Base-by-base conservation (phyloP, 1,139 yeast species). In the Suhomyces taliae region DNA sequence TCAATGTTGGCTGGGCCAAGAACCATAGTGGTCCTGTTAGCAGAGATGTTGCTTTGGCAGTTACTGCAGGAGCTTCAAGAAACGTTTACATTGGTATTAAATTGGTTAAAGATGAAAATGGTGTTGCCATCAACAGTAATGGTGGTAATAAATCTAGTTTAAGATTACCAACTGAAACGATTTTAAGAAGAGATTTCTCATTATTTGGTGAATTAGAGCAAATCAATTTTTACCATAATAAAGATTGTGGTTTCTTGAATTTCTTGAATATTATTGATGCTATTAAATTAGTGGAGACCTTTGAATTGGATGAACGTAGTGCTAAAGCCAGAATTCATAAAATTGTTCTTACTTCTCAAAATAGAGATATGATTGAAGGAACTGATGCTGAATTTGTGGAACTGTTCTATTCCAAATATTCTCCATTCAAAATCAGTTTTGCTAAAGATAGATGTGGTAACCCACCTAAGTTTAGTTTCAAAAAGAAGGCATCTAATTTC, bases 391-490 rank as follows among this genome's bases (percentile, higher is more conserved):
- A 39, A 4, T 32, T 36, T 32, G 46, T 38, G 8, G 43, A 47
- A 12, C 35, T 29, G 34, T 54, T 53, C 39, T 55, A 55, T 44
- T 24, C 49, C 34, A 54, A 45, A 41, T 55, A 56, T 44, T 70
- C 77, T 29, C 74, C 74, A 46, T 81, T 86, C 52, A 87, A 86
- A 59, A 69, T 75, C 45, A 72, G 74, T 49, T 75, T 72, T 56
- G 80, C 75, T 14, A 75, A 75, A 57, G 80, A 75, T 53, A 60
- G 80, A 50, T 75, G 80, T 59, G 80, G 78, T 2, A 73, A 73
- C 50, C 76, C 76, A 5, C 77, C 79, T 14, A 74, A 72, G 44
- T 72, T 72, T 57, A 70, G 68, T 52, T 74, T 65, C 61, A 71
- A 64, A 54, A 71, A 73, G 54, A 67, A 66, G 43, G 52, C 58